Evolutionary conservation across 2,329 filamentous ascomycete species (phyloP).

Genomic region (Alternaria rosae): DNA sequence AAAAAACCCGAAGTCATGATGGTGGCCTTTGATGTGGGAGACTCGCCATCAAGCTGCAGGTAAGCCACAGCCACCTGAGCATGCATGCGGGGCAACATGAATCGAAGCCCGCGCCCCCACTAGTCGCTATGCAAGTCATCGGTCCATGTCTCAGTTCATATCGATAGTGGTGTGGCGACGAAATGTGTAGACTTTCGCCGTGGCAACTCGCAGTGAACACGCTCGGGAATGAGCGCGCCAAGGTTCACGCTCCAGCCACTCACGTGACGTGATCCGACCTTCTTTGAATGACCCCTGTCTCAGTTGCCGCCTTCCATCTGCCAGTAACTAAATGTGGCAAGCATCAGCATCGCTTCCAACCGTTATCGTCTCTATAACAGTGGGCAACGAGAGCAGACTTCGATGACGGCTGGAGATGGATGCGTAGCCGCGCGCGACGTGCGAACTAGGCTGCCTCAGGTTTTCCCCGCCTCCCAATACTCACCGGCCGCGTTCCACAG

Average conservation of each 20-base stretch:
- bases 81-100: neutral
- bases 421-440: neutral
- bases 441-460: neutral
- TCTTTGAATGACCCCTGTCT: neutral
- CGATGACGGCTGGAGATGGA: neutral
- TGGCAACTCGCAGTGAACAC: neutral
- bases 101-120: neutral
- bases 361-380: neutral
- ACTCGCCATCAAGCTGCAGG: neutral
- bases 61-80: neutral
- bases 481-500: slow-evolving; percentile 12
- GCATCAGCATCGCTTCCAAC: neutral
- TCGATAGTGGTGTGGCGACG: neutral
- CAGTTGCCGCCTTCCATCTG: neutral
- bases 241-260: neutral
- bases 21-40: neutral
- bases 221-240: neutral
- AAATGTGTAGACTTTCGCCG: neutral
- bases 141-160: neutral
- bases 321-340: neutral
- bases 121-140: neutral
- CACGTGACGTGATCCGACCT: neutral
- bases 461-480: neutral
- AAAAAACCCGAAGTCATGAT: neutral
- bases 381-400: neutral